Percentiles rank a stretch among this genome's conserved stretches.
phyloP scores from a whole-genome alignment of 441 rosid species.

The Bruguiera hainesii region DNA sequence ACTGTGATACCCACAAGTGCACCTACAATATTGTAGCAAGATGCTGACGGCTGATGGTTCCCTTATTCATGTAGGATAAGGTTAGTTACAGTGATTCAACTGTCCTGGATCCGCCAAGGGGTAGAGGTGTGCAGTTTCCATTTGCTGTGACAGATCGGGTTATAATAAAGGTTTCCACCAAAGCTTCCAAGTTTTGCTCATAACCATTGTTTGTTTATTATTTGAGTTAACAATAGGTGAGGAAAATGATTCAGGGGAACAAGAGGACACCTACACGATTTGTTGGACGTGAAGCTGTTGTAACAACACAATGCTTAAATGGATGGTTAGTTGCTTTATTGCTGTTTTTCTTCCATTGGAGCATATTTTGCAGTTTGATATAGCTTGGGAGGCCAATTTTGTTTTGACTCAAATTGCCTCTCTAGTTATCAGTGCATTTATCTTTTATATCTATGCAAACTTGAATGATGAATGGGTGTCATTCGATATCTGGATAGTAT shows the following conservation, averaged over 20 bases:
- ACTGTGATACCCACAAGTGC: neutral
- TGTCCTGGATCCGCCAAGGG: slow-evolving; percentile 49
- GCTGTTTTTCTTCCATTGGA: neutral
- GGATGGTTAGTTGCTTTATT: slow-evolving; percentile 65
- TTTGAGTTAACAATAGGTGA: slow-evolving; percentile 25
- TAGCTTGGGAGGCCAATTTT: neutral
- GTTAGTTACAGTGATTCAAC: slow-evolving; percentile 47
- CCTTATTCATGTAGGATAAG: slow-evolving; percentile 51
- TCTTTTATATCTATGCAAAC: too few relatives aligned
- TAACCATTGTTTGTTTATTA: slow-evolving; percentile 3
- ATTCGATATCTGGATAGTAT: too few relatives aligned
- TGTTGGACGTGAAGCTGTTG: slow-evolving; percentile 97
- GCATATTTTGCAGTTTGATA: slow-evolving; percentile 1
- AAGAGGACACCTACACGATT: slow-evolving; percentile 95
- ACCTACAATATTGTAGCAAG: neutral
- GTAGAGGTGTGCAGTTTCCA: slow-evolving; percentile 87
- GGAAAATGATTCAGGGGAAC: slow-evolving; percentile 66
- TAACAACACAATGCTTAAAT: slow-evolving; percentile 95
- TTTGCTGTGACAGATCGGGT: slow-evolving; percentile 87
- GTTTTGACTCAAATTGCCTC: neutral
- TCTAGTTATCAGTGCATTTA: neutral
- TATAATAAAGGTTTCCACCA: slow-evolving; percentile 70
- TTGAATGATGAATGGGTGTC: too few relatives aligned
- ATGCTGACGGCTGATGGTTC: neutral
- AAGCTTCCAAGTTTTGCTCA: slow-evolving; percentile 7